A percentile compares a stretch with the other conserved stretches of the same genome.
Conservation (phyloP, 2,329 filamentous ascomycete species). For the Ophiosphaerella narmari region DNA sequence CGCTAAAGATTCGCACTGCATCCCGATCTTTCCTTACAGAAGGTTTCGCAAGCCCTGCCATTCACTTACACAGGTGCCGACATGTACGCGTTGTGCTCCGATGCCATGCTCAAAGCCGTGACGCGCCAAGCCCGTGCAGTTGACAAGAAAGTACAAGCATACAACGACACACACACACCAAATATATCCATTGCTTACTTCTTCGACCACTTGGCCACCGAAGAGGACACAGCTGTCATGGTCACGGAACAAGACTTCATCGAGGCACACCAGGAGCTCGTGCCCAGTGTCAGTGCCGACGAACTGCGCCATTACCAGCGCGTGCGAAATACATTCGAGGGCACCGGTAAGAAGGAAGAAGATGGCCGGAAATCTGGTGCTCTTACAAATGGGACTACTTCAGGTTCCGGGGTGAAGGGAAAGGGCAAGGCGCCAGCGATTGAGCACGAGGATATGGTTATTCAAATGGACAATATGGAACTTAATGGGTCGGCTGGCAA, state of each 20-base stretch:
- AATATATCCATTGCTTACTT: conserved; percentile 86
- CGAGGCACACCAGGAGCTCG: conserved; percentile 78
- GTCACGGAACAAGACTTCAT: conserved; percentile 89
- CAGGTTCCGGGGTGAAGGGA: conserved; percentile 17
- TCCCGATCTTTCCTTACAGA: conserved; percentile 73
- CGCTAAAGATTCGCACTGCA: conserved; percentile 77
- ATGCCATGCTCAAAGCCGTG: conserved; percentile 98
- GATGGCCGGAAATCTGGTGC: conserved; percentile 47
- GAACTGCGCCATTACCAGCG: conserved; percentile 90
- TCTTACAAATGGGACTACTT: background rate
- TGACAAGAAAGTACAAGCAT: conserved; percentile 76
- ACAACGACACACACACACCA: conserved; percentile 59
- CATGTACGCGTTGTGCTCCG: conserved; percentile 94
- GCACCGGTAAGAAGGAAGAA: conserved; percentile 53
- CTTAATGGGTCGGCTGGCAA: conserved; percentile 34
- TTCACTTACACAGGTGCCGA: conserved; percentile 98
- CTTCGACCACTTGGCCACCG: conserved; percentile 87
- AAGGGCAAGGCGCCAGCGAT: conserved; percentile 35
- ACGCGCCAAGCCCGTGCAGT: conserved; percentile 85
- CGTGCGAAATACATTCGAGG: conserved; percentile 83
- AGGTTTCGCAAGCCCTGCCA: conserved; percentile 77
- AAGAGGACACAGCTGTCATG: conserved; percentile 82
- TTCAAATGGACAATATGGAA: conserved; percentile 47
- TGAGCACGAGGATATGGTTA: conserved; percentile 48
- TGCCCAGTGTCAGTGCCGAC: conserved; percentile 91